Evolutionary conservation across 75 land plant species (phyloP).

Genomic region (Adiantum capillusveneris): DNA sequence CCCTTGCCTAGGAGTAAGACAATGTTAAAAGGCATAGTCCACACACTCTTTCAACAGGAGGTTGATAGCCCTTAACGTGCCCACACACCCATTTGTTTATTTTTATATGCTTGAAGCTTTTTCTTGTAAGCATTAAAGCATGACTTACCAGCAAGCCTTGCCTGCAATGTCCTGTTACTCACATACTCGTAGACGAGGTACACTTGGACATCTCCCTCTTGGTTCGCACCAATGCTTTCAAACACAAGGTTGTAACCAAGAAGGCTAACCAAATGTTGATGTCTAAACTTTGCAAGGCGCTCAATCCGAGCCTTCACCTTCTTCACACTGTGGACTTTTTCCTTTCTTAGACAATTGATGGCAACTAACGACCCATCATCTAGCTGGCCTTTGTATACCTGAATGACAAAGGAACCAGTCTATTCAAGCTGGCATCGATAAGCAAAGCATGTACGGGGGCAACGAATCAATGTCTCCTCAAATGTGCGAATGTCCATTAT

Average conservation of each 20-base stretch:
- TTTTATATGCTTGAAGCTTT: too few relatives aligned
- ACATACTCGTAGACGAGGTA: slow-evolving; percentile 71
- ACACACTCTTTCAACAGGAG: too few relatives aligned
- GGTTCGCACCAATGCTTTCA: slow-evolving; percentile 30
- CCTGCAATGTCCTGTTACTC: slow-evolving; percentile 61
- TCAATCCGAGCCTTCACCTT: slow-evolving; percentile 63
- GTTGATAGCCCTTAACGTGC: too few relatives aligned
- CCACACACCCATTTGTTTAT: too few relatives aligned
- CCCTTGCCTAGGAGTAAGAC: slow-evolving; percentile 1
- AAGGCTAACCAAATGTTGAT: slow-evolving; percentile 65
- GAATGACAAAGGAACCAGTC: too few relatives aligned
- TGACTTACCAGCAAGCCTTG: slow-evolving; percentile 53
- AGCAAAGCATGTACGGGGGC: too few relatives aligned
- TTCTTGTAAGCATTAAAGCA: too few relatives aligned
- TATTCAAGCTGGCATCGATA: too few relatives aligned
- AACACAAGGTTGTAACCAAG: slow-evolving; percentile 57
- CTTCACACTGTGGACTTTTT: slow-evolving; percentile 25
- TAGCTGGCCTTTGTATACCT: slow-evolving; percentile 77
- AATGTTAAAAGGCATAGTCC: not conserved
- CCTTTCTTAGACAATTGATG: slow-evolving; percentile 58
- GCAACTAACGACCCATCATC: slow-evolving; percentile 63
- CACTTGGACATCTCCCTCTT: slow-evolving; percentile 11
- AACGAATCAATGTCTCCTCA: too few relatives aligned
- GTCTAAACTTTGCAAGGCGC: slow-evolving; percentile 65
- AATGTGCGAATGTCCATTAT: not conserved